Base-by-base conservation (phyloP, 2,329 filamentous ascomycete species). In the Clarireedia sp. region DNA sequence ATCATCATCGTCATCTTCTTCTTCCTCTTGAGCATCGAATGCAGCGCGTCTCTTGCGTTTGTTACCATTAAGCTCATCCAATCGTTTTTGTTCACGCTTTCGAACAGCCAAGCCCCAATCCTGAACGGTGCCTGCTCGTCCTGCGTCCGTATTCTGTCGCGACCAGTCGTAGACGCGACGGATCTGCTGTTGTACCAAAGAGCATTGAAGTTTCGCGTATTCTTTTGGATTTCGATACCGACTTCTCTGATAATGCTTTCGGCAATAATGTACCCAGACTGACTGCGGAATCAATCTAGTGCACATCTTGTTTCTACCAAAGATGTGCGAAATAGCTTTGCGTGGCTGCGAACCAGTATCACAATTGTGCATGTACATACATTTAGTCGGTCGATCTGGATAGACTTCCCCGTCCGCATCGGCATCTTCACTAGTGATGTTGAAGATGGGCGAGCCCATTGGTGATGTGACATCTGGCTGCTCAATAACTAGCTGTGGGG, bases 251-350 rank as follows among this genome's bases (percentile, higher is more conserved):
- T 94, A 94, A 66, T 91, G 86, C 67, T 91, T 91, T 37, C 89
- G 81, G 69, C 89, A 94, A 67, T 82, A 86, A 64, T 86, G 81
- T 0, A 89, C 81, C 87, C 87, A 92, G 2, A 89, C 79, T 21
- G 80, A 71, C 5, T 79, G 72, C 0, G 86, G 86, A 48, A 94
- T 88, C 45, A 77, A 75, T 36, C 85, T 78, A 0, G 89, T 94
- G 64, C 83, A 86, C 7, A 80, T 76, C 71, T 94, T 94, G 75
- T 94, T 94, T 38, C 89, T 81, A 21, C 89, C 89, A 63, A 92
- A 92, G 54, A 91, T 80, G 65, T 94, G 87, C 0, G 86, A 90
- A 57, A 92, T 86, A 5, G 86, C 83, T 71, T 92, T 92, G 48
- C 89, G 81, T 23, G 78, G 78, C 54, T 80, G 76, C 5, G 81